Evolutionary conservation across 2,329 filamentous ascomycete genomes (phyloP).

Genomic region (Penicillium sp.): DNA sequence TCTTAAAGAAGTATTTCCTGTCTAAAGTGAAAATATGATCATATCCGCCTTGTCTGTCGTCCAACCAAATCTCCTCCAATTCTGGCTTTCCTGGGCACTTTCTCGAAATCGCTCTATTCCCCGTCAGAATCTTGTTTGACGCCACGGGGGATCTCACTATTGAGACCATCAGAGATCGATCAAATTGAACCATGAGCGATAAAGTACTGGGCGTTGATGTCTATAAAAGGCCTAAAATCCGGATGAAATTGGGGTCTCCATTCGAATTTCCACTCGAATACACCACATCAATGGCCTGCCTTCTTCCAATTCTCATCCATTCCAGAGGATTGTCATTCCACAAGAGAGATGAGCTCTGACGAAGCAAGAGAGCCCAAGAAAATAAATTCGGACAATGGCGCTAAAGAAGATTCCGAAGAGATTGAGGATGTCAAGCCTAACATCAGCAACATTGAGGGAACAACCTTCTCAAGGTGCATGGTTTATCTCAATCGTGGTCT

Average conservation of each 20-base stretch:
- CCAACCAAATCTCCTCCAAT: not conserved
- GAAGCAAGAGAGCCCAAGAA: not conserved
- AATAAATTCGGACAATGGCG: not conserved
- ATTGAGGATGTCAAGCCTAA: constrained; percentile 12
- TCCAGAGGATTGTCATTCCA: not conserved
- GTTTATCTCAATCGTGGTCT: constrained; percentile 18
- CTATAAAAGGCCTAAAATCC: not conserved
- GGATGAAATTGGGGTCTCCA: not conserved
- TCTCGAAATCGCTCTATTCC: not conserved
- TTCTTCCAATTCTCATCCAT: not conserved
- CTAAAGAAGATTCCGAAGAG: constrained; percentile 12
- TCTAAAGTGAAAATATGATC: too few relatives aligned
- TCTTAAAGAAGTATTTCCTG: too few relatives aligned
- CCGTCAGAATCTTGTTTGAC: not conserved
- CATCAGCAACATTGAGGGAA: constrained; percentile 14
- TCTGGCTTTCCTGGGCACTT: not conserved
- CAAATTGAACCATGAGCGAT: not conserved
- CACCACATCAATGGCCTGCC: not conserved
- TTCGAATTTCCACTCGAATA: not conserved
- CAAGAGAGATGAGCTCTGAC: not conserved
- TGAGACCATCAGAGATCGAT: not conserved
- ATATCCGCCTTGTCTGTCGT: not conserved
- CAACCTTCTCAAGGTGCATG: constrained; percentile 16
- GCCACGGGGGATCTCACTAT: not conserved
- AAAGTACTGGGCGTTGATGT: not conserved